phyloP scores from a whole-genome alignment of 345 rosid genomes.

The Populus davidiana region DNA sequence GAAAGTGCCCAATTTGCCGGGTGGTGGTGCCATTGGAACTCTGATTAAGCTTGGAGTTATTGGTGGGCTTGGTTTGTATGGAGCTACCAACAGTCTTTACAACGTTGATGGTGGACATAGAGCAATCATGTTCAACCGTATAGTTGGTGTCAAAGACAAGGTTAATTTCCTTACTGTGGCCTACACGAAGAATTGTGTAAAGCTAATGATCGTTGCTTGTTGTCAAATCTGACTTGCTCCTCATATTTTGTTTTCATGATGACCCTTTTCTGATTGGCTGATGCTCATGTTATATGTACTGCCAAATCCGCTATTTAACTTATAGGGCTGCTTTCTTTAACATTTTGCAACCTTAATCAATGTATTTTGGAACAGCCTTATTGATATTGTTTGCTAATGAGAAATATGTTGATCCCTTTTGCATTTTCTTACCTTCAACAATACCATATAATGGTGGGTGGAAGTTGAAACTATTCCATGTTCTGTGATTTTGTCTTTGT shows the following conservation, averaged over 20 bases:
- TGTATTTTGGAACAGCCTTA: background rate
- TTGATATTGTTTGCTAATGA: background rate
- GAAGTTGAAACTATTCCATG: background rate
- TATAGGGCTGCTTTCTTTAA: background rate
- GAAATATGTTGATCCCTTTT: background rate
- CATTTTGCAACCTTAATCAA: background rate
- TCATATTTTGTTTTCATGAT: background rate
- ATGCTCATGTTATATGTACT: background rate
- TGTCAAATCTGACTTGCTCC: background rate
- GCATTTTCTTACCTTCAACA: background rate
- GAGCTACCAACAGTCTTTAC: constrained; percentile 59
- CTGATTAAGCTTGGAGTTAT: constrained; percentile 65
- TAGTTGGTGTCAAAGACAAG: constrained; percentile 60
- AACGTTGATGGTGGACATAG: constrained; percentile 77
- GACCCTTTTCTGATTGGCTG: background rate
- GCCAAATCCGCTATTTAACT: background rate
- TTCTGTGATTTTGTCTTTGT: background rate
- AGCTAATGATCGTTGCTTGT: background rate
- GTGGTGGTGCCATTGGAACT: constrained; percentile 59
- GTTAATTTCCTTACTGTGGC: constrained; percentile 1
- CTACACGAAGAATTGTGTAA: too few relatives aligned
- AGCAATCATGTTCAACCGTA: constrained; percentile 62
- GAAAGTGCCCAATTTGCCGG: constrained; percentile 78
- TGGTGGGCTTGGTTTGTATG: constrained; percentile 74
- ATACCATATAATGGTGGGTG: background rate